These are phyloP conservation scores for Pseudocohnilembus persalinus DNA, from an alignment of 169 alveolate species.

Conservation along the genomic window DNA sequence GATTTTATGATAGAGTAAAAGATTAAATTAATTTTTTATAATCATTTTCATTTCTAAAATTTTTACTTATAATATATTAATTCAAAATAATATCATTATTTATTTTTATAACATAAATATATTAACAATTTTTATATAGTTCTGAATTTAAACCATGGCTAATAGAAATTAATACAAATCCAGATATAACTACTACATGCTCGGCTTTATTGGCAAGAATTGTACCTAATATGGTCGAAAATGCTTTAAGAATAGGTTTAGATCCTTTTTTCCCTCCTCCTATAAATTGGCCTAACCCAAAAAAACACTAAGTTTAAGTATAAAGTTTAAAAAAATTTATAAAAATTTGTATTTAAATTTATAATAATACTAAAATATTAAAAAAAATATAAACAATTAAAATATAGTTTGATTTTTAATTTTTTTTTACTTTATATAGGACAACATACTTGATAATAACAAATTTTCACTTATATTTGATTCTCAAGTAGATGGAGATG, in stretches of 20 bases:
- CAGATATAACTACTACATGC: slow-evolving; percentile 68
- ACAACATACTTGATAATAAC: slow-evolving; percentile 55
- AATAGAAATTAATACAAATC: slow-evolving; percentile 84
- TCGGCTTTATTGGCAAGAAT: slow-evolving; percentile 61
- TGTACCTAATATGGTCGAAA: slow-evolving; percentile 69
- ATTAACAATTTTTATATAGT: too few relatives aligned
- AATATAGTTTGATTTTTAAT: too few relatives aligned
- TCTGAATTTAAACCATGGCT: slow-evolving; percentile 78
- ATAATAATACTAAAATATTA: too few relatives aligned
- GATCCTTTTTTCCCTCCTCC: slow-evolving; percentile 82
- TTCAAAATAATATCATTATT: too few relatives aligned
- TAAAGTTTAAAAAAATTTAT: too few relatives aligned
- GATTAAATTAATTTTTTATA: not conserved
- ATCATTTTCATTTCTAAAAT: too few relatives aligned
- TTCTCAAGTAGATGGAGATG: slow-evolving; percentile 29
- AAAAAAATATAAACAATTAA: too few relatives aligned
- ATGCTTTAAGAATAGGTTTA: slow-evolving; percentile 69
- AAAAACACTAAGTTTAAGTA: slow-evolving; percentile 53
- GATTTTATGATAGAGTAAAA: slow-evolving; percentile 79
- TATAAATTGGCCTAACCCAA: slow-evolving; percentile 35
- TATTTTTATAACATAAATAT: too few relatives aligned
- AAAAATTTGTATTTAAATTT: too few relatives aligned
- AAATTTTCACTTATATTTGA: slow-evolving; percentile 65
- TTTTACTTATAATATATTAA: too few relatives aligned
- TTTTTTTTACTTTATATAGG: too few relatives aligned